These are phyloP conservation scores for Verticillium dahliae DNA, from an alignment of 2,329 filamentous ascomycete genomes.

Conservation along the genomic window DNA sequence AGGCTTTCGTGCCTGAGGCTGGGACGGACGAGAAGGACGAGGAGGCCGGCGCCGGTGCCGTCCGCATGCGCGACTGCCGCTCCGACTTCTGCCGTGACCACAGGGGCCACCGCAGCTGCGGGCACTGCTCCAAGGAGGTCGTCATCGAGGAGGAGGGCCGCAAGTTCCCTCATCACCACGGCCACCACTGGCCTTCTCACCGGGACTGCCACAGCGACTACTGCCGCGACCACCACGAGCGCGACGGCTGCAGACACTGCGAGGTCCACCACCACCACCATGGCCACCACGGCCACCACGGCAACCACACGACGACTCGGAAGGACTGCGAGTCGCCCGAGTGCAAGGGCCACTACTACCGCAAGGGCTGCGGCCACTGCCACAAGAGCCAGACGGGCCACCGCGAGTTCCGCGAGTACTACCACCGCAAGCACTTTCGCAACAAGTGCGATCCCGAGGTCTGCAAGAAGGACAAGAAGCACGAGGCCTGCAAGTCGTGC, in stretches of 20 bases:
- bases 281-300: slow-evolving; percentile 4
- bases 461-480: neutral
- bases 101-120: neutral
- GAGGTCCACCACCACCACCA: neutral
- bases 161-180: neutral
- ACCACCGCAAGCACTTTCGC: slow-evolving; percentile 4
- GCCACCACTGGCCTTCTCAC: neutral
- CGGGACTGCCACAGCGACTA: neutral
- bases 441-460: neutral
- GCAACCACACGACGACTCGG: neutral
- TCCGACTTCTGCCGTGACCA: neutral
- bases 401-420: slow-evolving; percentile 4
- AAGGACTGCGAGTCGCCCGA: slow-evolving; percentile 2
- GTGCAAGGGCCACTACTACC: slow-evolving; percentile 1
- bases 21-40: neutral
- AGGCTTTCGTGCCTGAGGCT: neutral
- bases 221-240: slow-evolving; percentile 1
- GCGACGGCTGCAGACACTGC: slow-evolving; percentile 3
- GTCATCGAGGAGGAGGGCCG: neutral
- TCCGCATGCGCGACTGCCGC: neutral
- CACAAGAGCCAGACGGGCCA: neutral
- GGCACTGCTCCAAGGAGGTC: neutral
- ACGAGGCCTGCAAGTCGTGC: too few relatives aligned
- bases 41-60: neutral
- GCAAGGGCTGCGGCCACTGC: slow-evolving; percentile 1